Evolutionary conservation across 148 eudicot genomes (phyloP), one percentile per base, ranked within the genome.

Genomic region (Silene uniflora): DNA sequence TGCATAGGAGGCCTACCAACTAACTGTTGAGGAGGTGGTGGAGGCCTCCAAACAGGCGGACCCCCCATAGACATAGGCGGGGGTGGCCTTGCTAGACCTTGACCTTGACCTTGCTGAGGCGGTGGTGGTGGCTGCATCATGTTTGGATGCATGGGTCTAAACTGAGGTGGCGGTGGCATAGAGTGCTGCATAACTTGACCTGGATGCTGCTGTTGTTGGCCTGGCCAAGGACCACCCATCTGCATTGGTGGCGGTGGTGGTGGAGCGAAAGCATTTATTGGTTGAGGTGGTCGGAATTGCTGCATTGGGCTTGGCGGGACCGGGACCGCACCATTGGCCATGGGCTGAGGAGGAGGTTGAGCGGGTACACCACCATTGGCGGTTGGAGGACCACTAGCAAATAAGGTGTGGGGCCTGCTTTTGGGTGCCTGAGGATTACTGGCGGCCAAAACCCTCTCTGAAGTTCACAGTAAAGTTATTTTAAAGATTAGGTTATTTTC

Each of bases 301-400:
- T 84, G 85, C 49, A 93, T 79, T 9, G 87, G 84, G 32, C 81
- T 81, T 1, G 91, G 93, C 56, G 97, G 91, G 59, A 86, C 77
- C 3, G 76, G 91, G 60, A 86, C 77, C 4, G 74, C 82, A 56
- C 93, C 96, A 55, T 92, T 95, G 55, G 92, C 84, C 68, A 90
- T 87, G 22, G 93, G 90, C 24, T 86, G 87, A 22, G 97, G 91
- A 73, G 91, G 86, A 19, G 82, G 58, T n/a, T 90, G 88, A 67
- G 87, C 59, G 42, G 85, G 79, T 62, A 82, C 75, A 12, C 81
- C 72, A 14, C 98, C 96, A 73, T 92, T 92, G 69, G 91, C 83
- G 6, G 85, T 73, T 19, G 92, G 97, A 59, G 99, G 97, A 27
- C 94, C 99, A 78, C 93, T 91, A 25, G 97, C 99, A 81, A 95